Percentiles rank a stretch among this genome's conserved stretches.
Evolutionary conservation across 108 stramenopile species (phyloP).

Genomic region (Conticribra weissflogii): DNA sequence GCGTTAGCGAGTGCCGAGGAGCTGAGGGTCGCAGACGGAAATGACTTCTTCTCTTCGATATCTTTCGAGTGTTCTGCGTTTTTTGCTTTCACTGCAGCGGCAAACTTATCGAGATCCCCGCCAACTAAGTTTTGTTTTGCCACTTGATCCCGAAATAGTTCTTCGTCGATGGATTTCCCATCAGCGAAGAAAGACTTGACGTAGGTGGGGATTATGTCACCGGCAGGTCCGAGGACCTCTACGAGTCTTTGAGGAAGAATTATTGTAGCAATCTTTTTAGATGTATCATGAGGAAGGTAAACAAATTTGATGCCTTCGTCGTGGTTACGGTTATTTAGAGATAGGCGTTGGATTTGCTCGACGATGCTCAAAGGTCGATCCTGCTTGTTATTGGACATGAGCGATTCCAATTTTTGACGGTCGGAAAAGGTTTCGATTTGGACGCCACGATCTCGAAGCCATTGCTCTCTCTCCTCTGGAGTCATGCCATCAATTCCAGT

Average conservation of each 20-base stretch:
- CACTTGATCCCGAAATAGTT: constrained; percentile 67
- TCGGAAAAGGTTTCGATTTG: constrained; percentile 54
- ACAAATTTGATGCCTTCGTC: constrained; percentile 57
- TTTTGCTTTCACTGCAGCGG: constrained; percentile 12
- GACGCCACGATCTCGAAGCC: constrained; percentile 68
- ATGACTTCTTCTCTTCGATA: not conserved
- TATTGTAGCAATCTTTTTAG: constrained; percentile 57
- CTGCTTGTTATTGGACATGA: constrained; percentile 12
- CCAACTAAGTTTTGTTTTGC: constrained; percentile 55
- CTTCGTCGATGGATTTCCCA: constrained; percentile 55
- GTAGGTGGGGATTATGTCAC: constrained; percentile 60
- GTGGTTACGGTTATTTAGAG: constrained; percentile 12
- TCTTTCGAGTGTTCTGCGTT: not conserved
- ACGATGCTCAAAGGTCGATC: constrained; percentile 16
- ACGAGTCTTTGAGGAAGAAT: constrained; percentile 26
- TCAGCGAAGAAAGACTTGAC: constrained; percentile 73
- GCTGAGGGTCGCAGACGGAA: constrained; percentile 1
- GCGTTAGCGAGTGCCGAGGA: constrained; percentile 44
- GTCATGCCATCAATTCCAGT: constrained; percentile 55
- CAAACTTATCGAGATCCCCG: constrained; percentile 35
- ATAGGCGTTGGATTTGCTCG: constrained; percentile 11
- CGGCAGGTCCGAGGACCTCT: constrained; percentile 29
- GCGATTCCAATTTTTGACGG: constrained; percentile 10
- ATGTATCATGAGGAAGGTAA: constrained; percentile 68
- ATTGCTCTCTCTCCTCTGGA: constrained; percentile 65